Base-by-base conservation (phyloP, 78 protist genomes). In the Corallochytrium limacisporum region DNA sequence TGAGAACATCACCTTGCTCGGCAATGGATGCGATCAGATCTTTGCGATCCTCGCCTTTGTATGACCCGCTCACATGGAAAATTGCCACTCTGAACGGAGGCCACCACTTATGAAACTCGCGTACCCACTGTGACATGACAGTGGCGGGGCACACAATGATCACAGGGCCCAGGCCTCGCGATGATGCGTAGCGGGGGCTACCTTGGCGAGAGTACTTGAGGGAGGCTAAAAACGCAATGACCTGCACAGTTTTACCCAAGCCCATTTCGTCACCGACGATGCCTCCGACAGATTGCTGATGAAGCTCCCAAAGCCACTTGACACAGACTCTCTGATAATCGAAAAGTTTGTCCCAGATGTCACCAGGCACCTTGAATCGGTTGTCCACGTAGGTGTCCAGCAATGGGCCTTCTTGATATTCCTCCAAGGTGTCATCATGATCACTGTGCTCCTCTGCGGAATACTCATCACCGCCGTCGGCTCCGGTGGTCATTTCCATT, bases 191-290 rank as follows among this genome's bases (percentile, higher is more conserved):
- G 18, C 8, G 18, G 28, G 57, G 20, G 37, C 5, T 18, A 5
- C 40, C 22, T 31, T 42, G 28, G 18, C 51, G 53, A 24, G 82
- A 51, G 40, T 39, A 24, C 15, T 54, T 70, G 42, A 91, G 66
- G 0, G 73, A 62, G 3, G 82, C 75, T 1, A 89, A 51, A 42
- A 93, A 80, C 15, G 91, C 54, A 1, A 76, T 46, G 31, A 72
- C 29, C 61, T 92, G 95, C 16, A 94, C 47, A 2, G 98, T 94
- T 68, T 95, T 95, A 32, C 98, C 97, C 22, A 93, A 67, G 7
- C 4, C 40, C 94, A 89, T 89, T 31, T 94, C 98, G 65, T 94
- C 98, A 35, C 97, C 98, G 18, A 93, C 33, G 56, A 94, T 84
- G 38, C 97, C 98, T 40, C 98, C 97, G 26, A 56, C 77, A n/a